Evolutionary conservation across 495 filamentous ascomycete genomes (phyloP).

Genomic region (Umbilicaria muhlenbergii): DNA sequence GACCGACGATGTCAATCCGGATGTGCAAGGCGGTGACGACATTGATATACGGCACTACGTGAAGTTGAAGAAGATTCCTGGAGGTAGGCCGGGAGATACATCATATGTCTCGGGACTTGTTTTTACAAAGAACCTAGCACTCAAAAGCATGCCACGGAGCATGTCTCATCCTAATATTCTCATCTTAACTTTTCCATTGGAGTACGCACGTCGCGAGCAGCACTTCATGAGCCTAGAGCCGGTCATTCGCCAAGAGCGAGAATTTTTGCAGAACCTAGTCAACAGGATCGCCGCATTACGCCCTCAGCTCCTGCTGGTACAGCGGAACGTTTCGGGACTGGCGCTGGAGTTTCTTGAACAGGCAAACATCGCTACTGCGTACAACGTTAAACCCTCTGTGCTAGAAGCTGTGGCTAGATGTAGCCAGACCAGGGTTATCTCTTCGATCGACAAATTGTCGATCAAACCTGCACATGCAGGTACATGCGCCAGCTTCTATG

Average conservation of each 20-base stretch:
- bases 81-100: slow-evolving; percentile 79
- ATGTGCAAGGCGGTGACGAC: slow-evolving; percentile 75
- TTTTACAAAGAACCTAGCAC: slow-evolving; percentile 89
- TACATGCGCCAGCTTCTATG: slow-evolving; percentile 70
- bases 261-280: slow-evolving; percentile 85
- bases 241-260: slow-evolving; percentile 91
- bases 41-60: slow-evolving; percentile 99
- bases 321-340: slow-evolving; percentile 79
- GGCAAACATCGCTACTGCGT: slow-evolving; percentile 78
- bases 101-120: slow-evolving; percentile 90
- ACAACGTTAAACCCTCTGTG: slow-evolving; percentile 92
- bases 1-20: slow-evolving; percentile 87
- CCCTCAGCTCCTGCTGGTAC: slow-evolving; percentile 73
- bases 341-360: slow-evolving; percentile 77
- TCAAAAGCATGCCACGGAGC: slow-evolving; percentile 88
- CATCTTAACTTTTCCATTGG: slow-evolving; percentile 88
- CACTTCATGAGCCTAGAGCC: slow-evolving; percentile 98
- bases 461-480: slow-evolving; percentile 67
- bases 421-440: slow-evolving; percentile 78
- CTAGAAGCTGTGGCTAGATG: slow-evolving; percentile 89
- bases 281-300: slow-evolving; percentile 76
- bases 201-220: slow-evolving; percentile 86
- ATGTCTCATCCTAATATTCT: slow-evolving; percentile 75
- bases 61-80: slow-evolving; percentile 91
- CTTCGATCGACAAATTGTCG: slow-evolving; percentile 87